Base-by-base conservation (phyloP, 2,329 filamentous ascomycete genomes). In the Pseudopithomyces chartarum region DNA sequence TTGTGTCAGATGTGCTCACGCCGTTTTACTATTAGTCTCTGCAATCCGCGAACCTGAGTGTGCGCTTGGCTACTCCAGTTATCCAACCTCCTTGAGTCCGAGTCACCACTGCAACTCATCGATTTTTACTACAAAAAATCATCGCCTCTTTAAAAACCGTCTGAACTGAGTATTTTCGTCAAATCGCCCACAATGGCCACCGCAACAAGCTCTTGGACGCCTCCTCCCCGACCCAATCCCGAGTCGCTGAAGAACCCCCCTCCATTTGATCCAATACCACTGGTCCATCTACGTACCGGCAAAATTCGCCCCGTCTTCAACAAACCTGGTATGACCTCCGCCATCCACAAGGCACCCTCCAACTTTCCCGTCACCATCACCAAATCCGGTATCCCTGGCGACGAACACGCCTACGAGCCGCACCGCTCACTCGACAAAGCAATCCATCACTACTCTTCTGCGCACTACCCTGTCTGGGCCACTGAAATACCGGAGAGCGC, bases 361-460 rank as follows among this genome's bases (percentile, higher is more conserved):
- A 32, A 71, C 1, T 81, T 77, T 0, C 79, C 80, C 0, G 75
- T 86, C 2, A 69, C 76, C 2, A 78, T 87, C 34, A 75, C 71
- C 2, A 76, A 73, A 19, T 63, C 81, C 2, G 87, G 87, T 0
- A 79, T 88, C 13, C 79, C 82, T 15, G 81, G 75, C 5, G 87
- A 89, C 58, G 84, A 88, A 65, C 86, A 89, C 55, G 85, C 87
- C 52, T 81, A 79, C 23, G 83, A 81, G 0, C 85, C 85, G 51
- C 87, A 89, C 56, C 85, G 86, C 6, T 85, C 86, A 0, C 70
- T 75, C 0, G 87, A 90, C 57, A 89, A 89, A 70, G 87, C 87
- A 0, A 77, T 90, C 10, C 81, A 87, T 32, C 70, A 76, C 81
- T 87, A 89, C 64, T 88, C 84, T 71, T 81, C 81, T 6, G 75